Percentiles rank a stretch among this genome's conserved stretches.
These are phyloP conservation scores for Spathaspora sp. DNA, from an alignment of 1,139 yeast genomes.

Conservation along the genomic window DNA sequence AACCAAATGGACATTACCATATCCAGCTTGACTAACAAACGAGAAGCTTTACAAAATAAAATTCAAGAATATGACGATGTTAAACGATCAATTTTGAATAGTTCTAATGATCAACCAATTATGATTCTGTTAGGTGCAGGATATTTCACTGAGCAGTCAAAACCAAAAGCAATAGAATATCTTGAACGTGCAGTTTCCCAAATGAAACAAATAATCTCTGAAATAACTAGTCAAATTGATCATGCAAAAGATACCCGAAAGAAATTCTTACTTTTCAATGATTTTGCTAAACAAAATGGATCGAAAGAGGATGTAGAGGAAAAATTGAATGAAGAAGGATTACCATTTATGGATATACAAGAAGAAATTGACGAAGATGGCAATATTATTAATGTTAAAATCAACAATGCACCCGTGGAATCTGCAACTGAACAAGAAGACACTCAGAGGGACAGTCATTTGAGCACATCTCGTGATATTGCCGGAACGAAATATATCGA, in stretches of 20 bases:
- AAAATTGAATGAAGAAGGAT: slow-evolving; percentile 39
- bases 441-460: not conserved
- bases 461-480: not conserved
- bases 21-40: slow-evolving; percentile 14
- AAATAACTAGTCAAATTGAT: slow-evolving; percentile 40
- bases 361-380: slow-evolving; percentile 86
- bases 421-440: not conserved
- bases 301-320: slow-evolving; percentile 16
- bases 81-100: not conserved
- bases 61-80: slow-evolving; percentile 1
- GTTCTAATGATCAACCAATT: slow-evolving; percentile 18
- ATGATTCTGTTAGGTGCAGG: slow-evolving; percentile 59
- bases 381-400: slow-evolving; percentile 48
- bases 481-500: slow-evolving; percentile 1
- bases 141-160: slow-evolving; percentile 51
- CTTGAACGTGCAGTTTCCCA: slow-evolving; percentile 38
- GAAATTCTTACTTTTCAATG: slow-evolving; percentile 29
- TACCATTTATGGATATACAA: slow-evolving; percentile 74
- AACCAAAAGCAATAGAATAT: slow-evolving; percentile 44
- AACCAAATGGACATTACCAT: slow-evolving; percentile 17
- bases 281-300: slow-evolving; percentile 11
- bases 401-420: slow-evolving; percentile 20
- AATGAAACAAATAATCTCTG: slow-evolving; percentile 36
- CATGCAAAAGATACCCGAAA: slow-evolving; percentile 42
- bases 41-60: slow-evolving; percentile 11